Evolutionary conservation across 768 basidiomycete species (phyloP), one percentile per base, ranked within the genome.

Genomic region (Hypsizygus marmoreus): DNA sequence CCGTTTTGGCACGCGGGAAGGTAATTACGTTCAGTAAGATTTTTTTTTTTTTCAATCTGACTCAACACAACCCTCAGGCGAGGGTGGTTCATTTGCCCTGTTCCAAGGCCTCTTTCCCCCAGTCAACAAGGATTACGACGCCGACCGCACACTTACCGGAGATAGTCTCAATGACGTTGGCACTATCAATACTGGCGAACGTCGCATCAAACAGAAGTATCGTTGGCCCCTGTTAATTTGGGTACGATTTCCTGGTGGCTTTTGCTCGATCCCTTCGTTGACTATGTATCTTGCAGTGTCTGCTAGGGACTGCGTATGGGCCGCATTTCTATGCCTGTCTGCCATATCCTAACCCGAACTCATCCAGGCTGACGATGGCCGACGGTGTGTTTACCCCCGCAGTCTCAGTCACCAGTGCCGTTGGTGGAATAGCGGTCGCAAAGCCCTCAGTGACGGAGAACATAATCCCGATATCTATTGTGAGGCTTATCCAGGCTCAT

Each of bases 321-420:
- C n/a, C n/a, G n/a, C n/a, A n/a, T 55, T 20, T n/a, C 17, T 9
- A 14, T 16, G 35, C 26, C 20, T 38, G 14, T 28, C 1, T 3
- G 8, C 10, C 19, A 14, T 16, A 16, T 2, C 16, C 23, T 6
- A 4, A n/a, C 14, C 32, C 56, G 22, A 14, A 20, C 25, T 40
- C 11, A 40, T 30, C 16, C 32, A 75, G 78, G 11, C 65, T 86
- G 32, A 84, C 84, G 0, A 74, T 87, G 67, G 79, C 83, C 0
- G 85, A 88, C 49, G 85, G 86, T 25, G 66, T 84, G 16, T 73
- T 87, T 26, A 86, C 84, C 1, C 82, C 84, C 4, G 83, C 85
- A 4, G 84, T 87, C 5, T 83, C 82, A 0, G 80, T 87, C 6
- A 82, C 81, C 0, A 81, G 79, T 29, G 84, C 84, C 4, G 82